A percentile compares a stretch with the other conserved stretches of the same genome.
These are phyloP conservation scores for Barnettozyma populi DNA, from an alignment of 805 yeast species.

Conservation along the genomic window DNA sequence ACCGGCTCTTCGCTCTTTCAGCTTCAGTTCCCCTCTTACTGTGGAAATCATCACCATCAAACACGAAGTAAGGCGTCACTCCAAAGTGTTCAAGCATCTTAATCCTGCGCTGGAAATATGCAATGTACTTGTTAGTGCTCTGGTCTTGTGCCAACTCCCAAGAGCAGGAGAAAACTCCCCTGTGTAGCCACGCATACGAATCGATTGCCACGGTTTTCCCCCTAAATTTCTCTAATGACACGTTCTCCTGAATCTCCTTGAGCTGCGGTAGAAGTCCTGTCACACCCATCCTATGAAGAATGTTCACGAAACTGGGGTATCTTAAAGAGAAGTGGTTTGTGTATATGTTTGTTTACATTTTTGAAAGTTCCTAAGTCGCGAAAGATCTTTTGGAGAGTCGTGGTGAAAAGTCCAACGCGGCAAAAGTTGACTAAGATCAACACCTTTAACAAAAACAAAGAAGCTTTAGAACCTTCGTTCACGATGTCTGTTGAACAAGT, in stretches of 20 bases:
- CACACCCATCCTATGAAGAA: conserved; percentile 74
- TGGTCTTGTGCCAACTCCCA: conserved; percentile 66
- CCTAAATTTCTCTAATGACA: conserved; percentile 51
- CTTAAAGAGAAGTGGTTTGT: background rate
- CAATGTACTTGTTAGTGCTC: conserved; percentile 69
- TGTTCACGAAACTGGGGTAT: background rate
- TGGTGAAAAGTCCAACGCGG: background rate
- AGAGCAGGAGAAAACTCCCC: conserved; percentile 78
- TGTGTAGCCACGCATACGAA: conserved; percentile 94
- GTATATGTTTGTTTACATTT: background rate
- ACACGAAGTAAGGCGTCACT: conserved; percentile 80
- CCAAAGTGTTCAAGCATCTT: conserved; percentile 59
- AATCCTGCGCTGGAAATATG: conserved; percentile 62
- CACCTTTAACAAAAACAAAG: background rate
- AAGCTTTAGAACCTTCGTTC: background rate
- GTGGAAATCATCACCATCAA: conserved; percentile 87
- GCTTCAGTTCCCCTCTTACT: conserved; percentile 70
- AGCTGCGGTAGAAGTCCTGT: conserved; percentile 75
- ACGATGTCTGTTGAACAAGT: conserved; percentile 7
- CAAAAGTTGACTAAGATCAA: background rate
- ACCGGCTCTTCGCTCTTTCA: conserved; percentile 54
- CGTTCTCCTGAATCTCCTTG: conserved; percentile 63
- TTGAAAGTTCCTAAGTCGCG: background rate
- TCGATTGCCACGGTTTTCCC: conserved; percentile 89
- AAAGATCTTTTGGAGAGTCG: background rate